Percentiles rank a stretch among this genome's conserved stretches.
Evolutionary conservation across 441 rosid genomes (phyloP).

Genomic region (Jatropha multifida): DNA sequence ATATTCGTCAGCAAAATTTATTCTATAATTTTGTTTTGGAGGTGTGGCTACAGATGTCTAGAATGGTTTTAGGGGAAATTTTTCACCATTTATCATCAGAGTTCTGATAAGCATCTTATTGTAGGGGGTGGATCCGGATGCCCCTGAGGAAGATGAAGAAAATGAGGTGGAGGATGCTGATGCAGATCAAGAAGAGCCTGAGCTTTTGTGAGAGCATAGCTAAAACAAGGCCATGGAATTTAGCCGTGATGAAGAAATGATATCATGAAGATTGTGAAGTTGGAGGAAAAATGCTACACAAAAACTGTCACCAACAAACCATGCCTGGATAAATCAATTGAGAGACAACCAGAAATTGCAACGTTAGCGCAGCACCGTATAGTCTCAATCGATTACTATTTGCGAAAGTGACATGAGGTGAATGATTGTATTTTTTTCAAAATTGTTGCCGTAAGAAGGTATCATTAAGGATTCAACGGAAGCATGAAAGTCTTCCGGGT

Average conservation of each 20-base stretch:
- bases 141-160: constrained; percentile 93
- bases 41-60: not conserved
- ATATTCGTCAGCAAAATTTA: not conserved
- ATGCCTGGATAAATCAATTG: not conserved
- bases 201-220: constrained; percentile 55
- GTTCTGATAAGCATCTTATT: constrained; percentile 13
- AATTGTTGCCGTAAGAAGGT: not conserved
- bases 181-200: constrained; percentile 89
- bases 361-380: not conserved
- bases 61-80: not conserved
- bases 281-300: not conserved
- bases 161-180: constrained; percentile 95
- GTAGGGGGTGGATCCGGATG: constrained; percentile 99
- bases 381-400: not conserved
- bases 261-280: not conserved
- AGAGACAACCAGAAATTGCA: not conserved
- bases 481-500: too few relatives aligned
- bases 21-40: not conserved
- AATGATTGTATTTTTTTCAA: not conserved
- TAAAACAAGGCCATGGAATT: not conserved
- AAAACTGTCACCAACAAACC: not conserved
- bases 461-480: too few relatives aligned
- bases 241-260: not conserved
- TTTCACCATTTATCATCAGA: not conserved
- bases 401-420: not conserved